Evolutionary conservation across 495 filamentous ascomycete species (phyloP).

Genomic region (Neurospora sp.): DNA sequence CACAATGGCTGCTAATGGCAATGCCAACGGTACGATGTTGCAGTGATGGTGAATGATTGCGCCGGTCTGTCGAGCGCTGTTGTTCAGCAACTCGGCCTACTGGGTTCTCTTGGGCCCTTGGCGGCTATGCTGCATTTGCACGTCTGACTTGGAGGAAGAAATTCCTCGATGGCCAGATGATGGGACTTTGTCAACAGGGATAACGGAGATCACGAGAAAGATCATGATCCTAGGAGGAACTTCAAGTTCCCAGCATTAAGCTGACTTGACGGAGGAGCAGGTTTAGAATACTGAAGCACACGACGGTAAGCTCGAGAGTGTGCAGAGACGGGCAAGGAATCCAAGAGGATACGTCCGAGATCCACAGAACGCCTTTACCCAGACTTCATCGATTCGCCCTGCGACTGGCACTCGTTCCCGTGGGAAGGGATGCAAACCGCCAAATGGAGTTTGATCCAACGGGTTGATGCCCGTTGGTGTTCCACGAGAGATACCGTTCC

Average conservation of each 20-base stretch:
- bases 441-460: neutral
- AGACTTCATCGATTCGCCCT: neutral
- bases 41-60: neutral
- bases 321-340: neutral
- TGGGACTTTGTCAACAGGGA: neutral
- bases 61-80: neutral
- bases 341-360: neutral
- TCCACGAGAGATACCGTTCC: neutral
- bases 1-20: neutral
- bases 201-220: neutral
- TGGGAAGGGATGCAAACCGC: neutral
- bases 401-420: neutral
- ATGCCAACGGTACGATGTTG: neutral
- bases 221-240: neutral
- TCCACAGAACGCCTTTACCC: neutral
- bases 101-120: neutral
- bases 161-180: neutral
- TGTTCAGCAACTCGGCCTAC: neutral
- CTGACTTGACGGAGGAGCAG: neutral
- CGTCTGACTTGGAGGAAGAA: neutral
- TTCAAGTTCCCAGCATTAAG: neutral
- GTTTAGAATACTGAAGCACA: neutral
- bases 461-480: neutral
- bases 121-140: neutral
- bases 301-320: neutral